Base-by-base conservation (phyloP, 75 land plant genomes). In the Pseudotsuga menziesii region DNA sequence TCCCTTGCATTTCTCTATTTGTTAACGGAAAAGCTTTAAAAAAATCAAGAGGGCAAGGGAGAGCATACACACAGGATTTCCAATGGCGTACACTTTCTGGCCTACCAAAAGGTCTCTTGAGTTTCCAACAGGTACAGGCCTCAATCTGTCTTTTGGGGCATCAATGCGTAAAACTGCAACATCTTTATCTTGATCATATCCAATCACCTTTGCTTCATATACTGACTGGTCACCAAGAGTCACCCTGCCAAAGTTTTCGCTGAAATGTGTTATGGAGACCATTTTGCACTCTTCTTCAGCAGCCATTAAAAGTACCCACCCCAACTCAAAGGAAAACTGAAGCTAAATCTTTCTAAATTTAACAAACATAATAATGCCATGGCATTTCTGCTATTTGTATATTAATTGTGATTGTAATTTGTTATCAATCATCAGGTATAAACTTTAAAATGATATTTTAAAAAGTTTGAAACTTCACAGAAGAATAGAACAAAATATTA, bases 101-200 rank as follows among this genome's bases (percentile, higher is more conserved):
- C 87, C 87, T 44, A 85, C 87, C 32, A 85, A 82, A 56, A 85
- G 87, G 57, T 85, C 86, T 29, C 70, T 71, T n/a, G 87, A 85
- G 67, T 62, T 85, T 61, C 87, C 87, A 80, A 85, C 87, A 64
- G 87, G 82, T 20, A 85, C 26, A 52, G 87, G 85, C 61, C 78
- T 80, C 25, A 85, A 78, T 59, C 58, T 83, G n/a, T 85, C 86
- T 52, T 61, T 15, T 26, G 85, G 82, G 44, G 86, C 87, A 80
- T 80, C 85, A 63, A 85, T 85, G 64, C 77, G 81, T 52, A 85
- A 67, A n/a, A 85, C 87, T 36, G 87, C 87, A 41, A 85, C 87
- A 79, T 85, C 87, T 62, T 85, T 85, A 57, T 85, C 87, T 72
- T 85, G 82, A 62, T 85, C 87, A 64, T 75, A 85, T 16, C 87